Base-by-base conservation (phyloP, 306 rosid species). In the Cicer bijugum region DNA sequence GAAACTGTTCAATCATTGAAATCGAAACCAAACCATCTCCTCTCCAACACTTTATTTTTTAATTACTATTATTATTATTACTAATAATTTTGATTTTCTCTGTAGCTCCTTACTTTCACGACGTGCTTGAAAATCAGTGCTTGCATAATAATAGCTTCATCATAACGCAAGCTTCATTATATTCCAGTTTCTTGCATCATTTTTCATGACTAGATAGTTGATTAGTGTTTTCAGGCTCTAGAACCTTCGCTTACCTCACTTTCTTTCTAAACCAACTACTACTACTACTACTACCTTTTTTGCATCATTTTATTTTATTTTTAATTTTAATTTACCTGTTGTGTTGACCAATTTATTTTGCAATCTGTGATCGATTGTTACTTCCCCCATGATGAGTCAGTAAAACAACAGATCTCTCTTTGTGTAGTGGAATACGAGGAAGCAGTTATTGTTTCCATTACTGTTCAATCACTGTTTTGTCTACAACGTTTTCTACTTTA, bases 1-100 rank as follows among this genome's bases (percentile, higher is more conserved):
- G 51, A 56, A 76, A 76, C 75, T 83, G 61, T 75, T 86, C 90
- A 92, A 90, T 90, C 88, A 90, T 89, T 88, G 89, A 72, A 84
- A 80, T 28, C 35, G 35, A 28, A 28, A 28, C 35, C 35, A 23
- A 23, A 4, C 15, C 52, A 63, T 71, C 71, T 1, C 69, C 33
- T 46, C 7, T 23, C 47, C 12, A 6, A 7, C 12, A 53, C 82
- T 11, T 55, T 42, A 53, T 72, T 33, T 33, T 23, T 44, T 40
- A 20, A 20, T 0, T 10, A 57, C 0, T 57, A 57, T 71, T 23
- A 23, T 20, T 20, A 20, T 23, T 23, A 23, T 23, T 23, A 23
- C 12, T 51, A 28, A 28, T 28, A 28, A 28, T 28, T 28, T 28
- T 28, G 4, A 28, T 44, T 67, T 77, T 83, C 65, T 67, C 59